These are phyloP conservation scores for Crepidotus variabilis DNA, from an alignment of 768 basidiomycete genomes.

Conservation along the genomic window DNA sequence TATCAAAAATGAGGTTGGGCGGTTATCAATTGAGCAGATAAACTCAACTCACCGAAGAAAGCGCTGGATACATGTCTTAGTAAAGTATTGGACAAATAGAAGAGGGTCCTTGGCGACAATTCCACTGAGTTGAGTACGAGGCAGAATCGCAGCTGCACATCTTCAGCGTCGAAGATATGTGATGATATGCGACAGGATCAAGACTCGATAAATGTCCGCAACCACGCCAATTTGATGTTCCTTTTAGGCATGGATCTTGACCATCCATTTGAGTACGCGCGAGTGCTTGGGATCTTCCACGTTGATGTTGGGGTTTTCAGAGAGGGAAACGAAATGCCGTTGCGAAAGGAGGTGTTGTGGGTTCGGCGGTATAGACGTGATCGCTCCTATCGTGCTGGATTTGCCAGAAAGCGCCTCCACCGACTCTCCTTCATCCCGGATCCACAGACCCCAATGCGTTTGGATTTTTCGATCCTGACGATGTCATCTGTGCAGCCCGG, in stretches of 20 bases:
- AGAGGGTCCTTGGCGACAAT: too few relatives aligned
- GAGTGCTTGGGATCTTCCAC: slow-evolving; percentile 24
- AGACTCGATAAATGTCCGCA: slow-evolving; percentile 29
- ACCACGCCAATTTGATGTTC: slow-evolving; percentile 25
- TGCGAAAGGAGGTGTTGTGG: neutral
- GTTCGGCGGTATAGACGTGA: neutral
- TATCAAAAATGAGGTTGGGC: too few relatives aligned
- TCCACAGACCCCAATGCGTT: slow-evolving; percentile 18
- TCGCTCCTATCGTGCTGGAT: neutral
- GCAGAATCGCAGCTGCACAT: too few relatives aligned
- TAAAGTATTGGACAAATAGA: too few relatives aligned
- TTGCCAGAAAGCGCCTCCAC: slow-evolving; percentile 7
- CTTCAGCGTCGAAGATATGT: too few relatives aligned
- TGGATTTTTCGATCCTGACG: slow-evolving; percentile 41
- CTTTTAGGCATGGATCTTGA: neutral
- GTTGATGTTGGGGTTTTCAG: slow-evolving; percentile 8
- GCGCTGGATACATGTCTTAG: too few relatives aligned
- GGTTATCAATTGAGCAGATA: too few relatives aligned
- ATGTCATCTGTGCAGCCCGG: slow-evolving; percentile 32
- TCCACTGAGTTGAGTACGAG: too few relatives aligned
- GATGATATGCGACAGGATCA: slow-evolving; percentile 30
- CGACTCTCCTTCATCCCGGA: neutral
- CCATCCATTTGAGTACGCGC: slow-evolving; percentile 6
- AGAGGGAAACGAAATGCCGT: neutral
- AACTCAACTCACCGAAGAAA: too few relatives aligned